These are phyloP conservation scores for Ephemerocybe angulata DNA, from an alignment of 768 basidiomycete genomes.

Conservation along the genomic window DNA sequence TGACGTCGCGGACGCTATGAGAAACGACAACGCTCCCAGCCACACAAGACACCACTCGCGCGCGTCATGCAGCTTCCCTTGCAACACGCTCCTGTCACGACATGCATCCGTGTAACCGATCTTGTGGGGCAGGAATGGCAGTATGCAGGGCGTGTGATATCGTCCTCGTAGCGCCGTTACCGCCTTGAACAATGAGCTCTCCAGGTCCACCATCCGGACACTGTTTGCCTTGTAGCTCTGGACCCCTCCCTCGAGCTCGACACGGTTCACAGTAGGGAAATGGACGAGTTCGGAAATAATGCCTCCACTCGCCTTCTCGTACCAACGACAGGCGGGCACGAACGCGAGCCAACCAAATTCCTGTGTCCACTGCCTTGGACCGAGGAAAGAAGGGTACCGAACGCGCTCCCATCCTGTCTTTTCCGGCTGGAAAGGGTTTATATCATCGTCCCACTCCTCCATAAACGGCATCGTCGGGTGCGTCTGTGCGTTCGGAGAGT, in stretches of 20 bases:
- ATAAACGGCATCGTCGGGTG: no score
- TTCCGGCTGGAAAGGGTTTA: background rate
- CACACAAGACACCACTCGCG: constrained; percentile 1
- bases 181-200: background rate
- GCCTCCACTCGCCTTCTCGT: background rate
- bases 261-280: background rate
- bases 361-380: background rate
- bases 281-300: background rate
- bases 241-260: background rate
- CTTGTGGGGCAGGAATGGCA: background rate
- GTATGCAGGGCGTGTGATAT: background rate
- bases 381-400: background rate
- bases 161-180: background rate
- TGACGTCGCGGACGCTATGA: background rate
- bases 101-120: background rate
- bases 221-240: background rate
- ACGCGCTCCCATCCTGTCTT: background rate
- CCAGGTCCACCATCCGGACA: background rate
- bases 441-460: no score
- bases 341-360: background rate
- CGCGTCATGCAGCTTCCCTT: background rate
- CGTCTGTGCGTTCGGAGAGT: no score
- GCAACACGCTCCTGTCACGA: no score
- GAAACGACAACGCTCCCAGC: background rate
- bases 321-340: background rate